phyloP scores from a whole-genome alignment of 306 rosid species.

The Malus domestica region DNA sequence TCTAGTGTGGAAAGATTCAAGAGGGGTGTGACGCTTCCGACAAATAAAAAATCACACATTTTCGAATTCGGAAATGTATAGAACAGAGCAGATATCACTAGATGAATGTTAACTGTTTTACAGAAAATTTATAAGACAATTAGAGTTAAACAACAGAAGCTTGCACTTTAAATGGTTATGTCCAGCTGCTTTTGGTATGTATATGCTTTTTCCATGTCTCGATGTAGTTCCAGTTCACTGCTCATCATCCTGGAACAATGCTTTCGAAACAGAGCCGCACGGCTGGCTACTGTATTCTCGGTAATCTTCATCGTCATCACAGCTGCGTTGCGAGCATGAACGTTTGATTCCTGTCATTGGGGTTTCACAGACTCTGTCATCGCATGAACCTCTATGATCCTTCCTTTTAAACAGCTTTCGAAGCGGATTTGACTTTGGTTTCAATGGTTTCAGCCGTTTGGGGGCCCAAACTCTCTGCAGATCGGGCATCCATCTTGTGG shows the following conservation, averaged over 20 bases:
- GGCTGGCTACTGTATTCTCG: conserved; percentile 20
- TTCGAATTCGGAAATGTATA: no score
- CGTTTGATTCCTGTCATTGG: conserved; percentile 57
- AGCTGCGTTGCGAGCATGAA: conserved; percentile 26
- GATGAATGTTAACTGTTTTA: not conserved
- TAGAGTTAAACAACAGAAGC: not conserved
- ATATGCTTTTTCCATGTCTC: not conserved
- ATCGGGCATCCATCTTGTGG: conserved; percentile 61
- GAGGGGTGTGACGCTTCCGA: no score
- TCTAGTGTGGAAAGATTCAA: no score
- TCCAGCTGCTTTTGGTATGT: not conserved
- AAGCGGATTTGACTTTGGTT: conserved; percentile 31
- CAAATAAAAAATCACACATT: not conserved
- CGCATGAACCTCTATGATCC: conserved; percentile 30
- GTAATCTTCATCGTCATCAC: conserved; percentile 24
- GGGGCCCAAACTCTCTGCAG: conserved; percentile 85
- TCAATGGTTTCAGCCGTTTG: conserved; percentile 44
- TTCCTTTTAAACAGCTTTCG: conserved; percentile 51
- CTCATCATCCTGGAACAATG: conserved; percentile 67
- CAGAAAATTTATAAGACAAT: not conserved
- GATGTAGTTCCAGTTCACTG: conserved; percentile 16
- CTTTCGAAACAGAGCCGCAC: conserved; percentile 56
- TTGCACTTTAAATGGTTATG: not conserved
- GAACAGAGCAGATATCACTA: no score
- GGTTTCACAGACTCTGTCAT: conserved; percentile 72